Conservation (phyloP, 768 basidiomycete species). For the Calocybe indica region DNA sequence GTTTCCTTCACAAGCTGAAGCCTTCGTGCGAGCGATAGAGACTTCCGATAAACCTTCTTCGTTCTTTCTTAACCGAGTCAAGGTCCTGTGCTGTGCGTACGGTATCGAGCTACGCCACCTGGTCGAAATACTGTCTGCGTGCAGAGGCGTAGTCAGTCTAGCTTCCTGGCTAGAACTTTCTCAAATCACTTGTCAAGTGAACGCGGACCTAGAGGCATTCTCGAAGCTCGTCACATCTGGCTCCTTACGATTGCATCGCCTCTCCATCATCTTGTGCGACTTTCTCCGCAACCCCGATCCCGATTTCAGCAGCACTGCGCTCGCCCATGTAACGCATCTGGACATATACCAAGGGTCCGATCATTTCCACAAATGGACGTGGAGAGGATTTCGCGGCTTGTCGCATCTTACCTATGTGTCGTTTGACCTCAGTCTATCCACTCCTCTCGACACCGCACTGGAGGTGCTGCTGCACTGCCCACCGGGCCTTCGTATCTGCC, state of each 20-base stretch:
- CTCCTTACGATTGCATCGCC: slow-evolving; percentile 4
- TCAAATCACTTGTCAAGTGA: not conserved
- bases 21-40: slow-evolving; percentile 10
- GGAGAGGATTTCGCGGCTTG: slow-evolving; percentile 6
- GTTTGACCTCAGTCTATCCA: slow-evolving; percentile 6
- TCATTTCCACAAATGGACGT: slow-evolving; percentile 9
- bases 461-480: slow-evolving; percentile 3
- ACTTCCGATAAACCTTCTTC: slow-evolving; percentile 3
- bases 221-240: slow-evolving; percentile 6
- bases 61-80: slow-evolving; percentile 10
- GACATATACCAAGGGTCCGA: slow-evolving; percentile 10
- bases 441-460: slow-evolving; percentile 3
- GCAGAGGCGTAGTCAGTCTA: slow-evolving; percentile 7
- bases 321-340: slow-evolving; percentile 7
- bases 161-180: slow-evolving; percentile 10
- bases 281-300: slow-evolving; percentile 8
- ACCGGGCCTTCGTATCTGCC: slow-evolving; percentile 5
- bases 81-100: slow-evolving; percentile 8
- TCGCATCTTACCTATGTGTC: slow-evolving; percentile 6
- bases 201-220: slow-evolving; percentile 4
- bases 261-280: slow-evolving; percentile 7
- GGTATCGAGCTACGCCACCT: slow-evolving; percentile 8
- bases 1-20: slow-evolving; percentile 6
- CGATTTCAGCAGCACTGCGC: slow-evolving; percentile 8
- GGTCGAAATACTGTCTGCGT: slow-evolving; percentile 6